Evolutionary conservation across 2,329 filamentous ascomycete species (phyloP).

Genomic region (Tolypocladium pustulatum): DNA sequence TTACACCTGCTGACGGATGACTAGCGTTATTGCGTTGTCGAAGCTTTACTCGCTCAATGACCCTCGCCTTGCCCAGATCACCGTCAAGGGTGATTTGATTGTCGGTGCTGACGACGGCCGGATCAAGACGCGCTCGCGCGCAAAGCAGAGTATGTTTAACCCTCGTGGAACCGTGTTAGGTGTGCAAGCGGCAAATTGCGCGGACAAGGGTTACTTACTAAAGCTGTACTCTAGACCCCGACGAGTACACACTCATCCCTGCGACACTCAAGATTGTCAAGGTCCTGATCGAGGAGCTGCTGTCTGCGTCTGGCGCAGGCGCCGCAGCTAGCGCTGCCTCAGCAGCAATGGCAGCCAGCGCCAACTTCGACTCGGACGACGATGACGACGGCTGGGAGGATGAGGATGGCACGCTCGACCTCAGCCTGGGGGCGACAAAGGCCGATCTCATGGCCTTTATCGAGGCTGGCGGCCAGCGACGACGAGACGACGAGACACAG

Average conservation of each 20-base stretch:
- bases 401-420: constrained; percentile 63
- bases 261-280: constrained; percentile 94
- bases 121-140: constrained; percentile 90
- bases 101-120: constrained; percentile 60
- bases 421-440: constrained; percentile 59
- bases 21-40: constrained; percentile 79
- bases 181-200: not conserved
- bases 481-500: constrained; percentile 84
- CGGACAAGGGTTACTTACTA: constrained; percentile 14
- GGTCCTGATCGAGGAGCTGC: constrained; percentile 83
- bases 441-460: constrained; percentile 72
- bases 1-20: constrained; percentile 15
- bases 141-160: constrained; percentile 56
- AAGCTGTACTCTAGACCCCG: constrained; percentile 52
- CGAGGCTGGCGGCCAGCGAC: constrained; percentile 48
- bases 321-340: constrained; percentile 51
- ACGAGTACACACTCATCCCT: constrained; percentile 78
- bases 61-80: constrained; percentile 62
- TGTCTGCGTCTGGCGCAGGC: constrained; percentile 62
- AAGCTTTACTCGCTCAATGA: constrained; percentile 87
- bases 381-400: constrained; percentile 88
- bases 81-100: constrained; percentile 87
- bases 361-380: constrained; percentile 51
- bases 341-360: constrained; percentile 47
- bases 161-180: not conserved